Evolutionary conservation across 2,329 filamentous ascomycete genomes (phyloP).

Genomic region (Pseudomassariella vexata): DNA sequence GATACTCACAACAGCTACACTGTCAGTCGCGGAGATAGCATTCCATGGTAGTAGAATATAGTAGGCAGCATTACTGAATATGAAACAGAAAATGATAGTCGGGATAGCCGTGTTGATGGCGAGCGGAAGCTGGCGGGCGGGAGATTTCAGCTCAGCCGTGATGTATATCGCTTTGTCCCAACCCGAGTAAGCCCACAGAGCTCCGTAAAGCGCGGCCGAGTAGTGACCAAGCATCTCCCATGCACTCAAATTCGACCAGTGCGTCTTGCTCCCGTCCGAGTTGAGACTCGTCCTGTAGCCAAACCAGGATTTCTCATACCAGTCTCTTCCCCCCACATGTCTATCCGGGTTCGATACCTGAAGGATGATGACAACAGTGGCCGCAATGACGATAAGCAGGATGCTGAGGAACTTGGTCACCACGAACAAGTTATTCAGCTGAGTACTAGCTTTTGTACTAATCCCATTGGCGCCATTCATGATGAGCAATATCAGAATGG

Average conservation of each 20-base stretch:
- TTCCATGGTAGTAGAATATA: slow-evolving; percentile 58
- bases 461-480: slow-evolving; percentile 48
- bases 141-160: slow-evolving; percentile 44
- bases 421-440: slow-evolving; percentile 51
- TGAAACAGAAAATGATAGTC: slow-evolving; percentile 53
- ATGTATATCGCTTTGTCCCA: slow-evolving; percentile 61
- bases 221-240: slow-evolving; percentile 58
- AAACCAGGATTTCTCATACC: slow-evolving; percentile 51
- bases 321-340: slow-evolving; percentile 42
- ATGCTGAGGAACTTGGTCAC: slow-evolving; percentile 47
- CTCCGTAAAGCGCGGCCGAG: slow-evolving; percentile 55
- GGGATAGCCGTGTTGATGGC: slow-evolving; percentile 57
- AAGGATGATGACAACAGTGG: slow-evolving; percentile 37
- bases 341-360: slow-evolving; percentile 29
- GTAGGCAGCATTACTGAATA: slow-evolving; percentile 55
- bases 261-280: slow-evolving; percentile 41
- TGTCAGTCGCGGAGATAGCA: slow-evolving; percentile 51
- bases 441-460: slow-evolving; percentile 49
- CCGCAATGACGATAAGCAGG: slow-evolving; percentile 40
- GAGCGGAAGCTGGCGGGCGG: slow-evolving; percentile 49
- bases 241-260: slow-evolving; percentile 40
- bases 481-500: slow-evolving; percentile 38
- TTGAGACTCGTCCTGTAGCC: slow-evolving; percentile 39
- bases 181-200: slow-evolving; percentile 59
- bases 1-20: slow-evolving; percentile 52